Evolutionary conservation across 345 rosid species (phyloP).

Genomic region (Brassica nigra): DNA sequence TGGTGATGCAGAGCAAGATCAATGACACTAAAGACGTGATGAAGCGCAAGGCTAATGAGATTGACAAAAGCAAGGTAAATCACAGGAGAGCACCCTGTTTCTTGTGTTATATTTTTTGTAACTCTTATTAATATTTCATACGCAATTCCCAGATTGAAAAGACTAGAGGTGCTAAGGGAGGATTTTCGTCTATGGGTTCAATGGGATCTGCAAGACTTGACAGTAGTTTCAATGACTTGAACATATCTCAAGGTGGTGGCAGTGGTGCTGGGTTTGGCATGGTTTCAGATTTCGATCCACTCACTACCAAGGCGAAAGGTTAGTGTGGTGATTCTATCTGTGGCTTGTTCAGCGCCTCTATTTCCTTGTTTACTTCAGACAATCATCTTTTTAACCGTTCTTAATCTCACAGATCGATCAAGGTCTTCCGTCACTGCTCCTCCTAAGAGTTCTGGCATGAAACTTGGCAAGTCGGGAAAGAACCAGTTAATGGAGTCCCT

Average conservation of each 20-base stretch:
- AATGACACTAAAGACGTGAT: conserved; percentile 96
- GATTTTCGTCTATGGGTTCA: conserved; percentile 78
- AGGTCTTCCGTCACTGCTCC: conserved; percentile 90
- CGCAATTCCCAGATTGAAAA: conserved; percentile 72
- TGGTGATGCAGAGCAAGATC: conserved; percentile 94
- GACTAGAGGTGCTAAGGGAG: conserved; percentile 77
- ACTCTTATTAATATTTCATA: conserved; percentile 26
- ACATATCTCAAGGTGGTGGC: conserved; percentile 74
- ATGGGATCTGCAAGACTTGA: conserved; percentile 75
- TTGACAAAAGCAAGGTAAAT: conserved; percentile 96
- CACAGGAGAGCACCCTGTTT: conserved; percentile 12
- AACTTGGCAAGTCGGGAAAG: conserved; percentile 89
- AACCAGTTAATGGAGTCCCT: conserved; percentile 92
- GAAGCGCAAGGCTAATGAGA: conserved; percentile 98
- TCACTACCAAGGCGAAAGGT: conserved; percentile 88
- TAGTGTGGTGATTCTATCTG: conserved; percentile 21
- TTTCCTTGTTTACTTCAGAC: background rate
- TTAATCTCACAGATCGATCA: conserved; percentile 61
- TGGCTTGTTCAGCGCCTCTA: background rate
- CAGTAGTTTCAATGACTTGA: conserved; percentile 62
- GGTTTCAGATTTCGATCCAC: conserved; percentile 71
- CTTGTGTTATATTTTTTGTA: conserved; percentile 4
- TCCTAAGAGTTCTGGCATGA: conserved; percentile 96
- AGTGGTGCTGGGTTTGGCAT: conserved; percentile 83
- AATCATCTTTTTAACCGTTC: background rate